Conservation (phyloP, 192 early-diverging fungal genomes). For the Kappamyces sp. region DNA sequence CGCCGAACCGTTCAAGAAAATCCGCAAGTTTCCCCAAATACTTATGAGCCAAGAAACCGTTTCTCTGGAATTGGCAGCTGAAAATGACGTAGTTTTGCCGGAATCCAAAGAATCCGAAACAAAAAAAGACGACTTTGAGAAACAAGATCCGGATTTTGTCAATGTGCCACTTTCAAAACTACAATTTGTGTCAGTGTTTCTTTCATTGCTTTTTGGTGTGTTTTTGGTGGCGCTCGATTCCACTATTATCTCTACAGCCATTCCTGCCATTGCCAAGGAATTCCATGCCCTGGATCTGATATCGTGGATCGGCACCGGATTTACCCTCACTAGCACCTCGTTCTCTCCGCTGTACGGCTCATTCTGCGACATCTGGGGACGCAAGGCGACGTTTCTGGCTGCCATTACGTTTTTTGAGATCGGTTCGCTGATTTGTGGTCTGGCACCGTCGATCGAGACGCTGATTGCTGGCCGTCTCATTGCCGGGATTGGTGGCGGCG, state of each 20-base stretch:
- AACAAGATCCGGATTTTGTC: slow-evolving; percentile 12
- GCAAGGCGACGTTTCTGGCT: slow-evolving; percentile 69
- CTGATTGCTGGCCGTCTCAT: slow-evolving; percentile 74
- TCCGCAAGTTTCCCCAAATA: too few species aligned
- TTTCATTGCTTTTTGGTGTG: slow-evolving; percentile 50
- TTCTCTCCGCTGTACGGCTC: slow-evolving; percentile 74
- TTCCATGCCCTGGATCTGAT: slow-evolving; percentile 60
- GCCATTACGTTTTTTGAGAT: slow-evolving; percentile 72
- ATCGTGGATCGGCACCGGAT: slow-evolving; percentile 76
- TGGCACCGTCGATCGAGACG: slow-evolving; percentile 47
- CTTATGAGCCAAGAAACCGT: too few species aligned
- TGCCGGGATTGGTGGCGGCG: slow-evolving; percentile 77
- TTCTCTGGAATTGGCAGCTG: too few species aligned
- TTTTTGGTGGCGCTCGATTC: slow-evolving; percentile 72
- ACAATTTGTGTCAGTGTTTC: slow-evolving; percentile 22
- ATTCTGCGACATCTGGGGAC: slow-evolving; percentile 88
- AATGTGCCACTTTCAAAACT: slow-evolving; percentile 14
- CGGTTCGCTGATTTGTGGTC: slow-evolving; percentile 80
- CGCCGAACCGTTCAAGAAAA: too few species aligned
- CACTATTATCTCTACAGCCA: slow-evolving; percentile 75
- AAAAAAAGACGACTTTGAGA: background rate
- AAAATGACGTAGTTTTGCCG: too few species aligned
- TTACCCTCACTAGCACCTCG: slow-evolving; percentile 60
- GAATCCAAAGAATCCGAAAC: too few species aligned
- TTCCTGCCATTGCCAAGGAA: slow-evolving; percentile 63